Conservation (phyloP, 306 rosid genomes). For the Vigna nakashimae region DNA sequence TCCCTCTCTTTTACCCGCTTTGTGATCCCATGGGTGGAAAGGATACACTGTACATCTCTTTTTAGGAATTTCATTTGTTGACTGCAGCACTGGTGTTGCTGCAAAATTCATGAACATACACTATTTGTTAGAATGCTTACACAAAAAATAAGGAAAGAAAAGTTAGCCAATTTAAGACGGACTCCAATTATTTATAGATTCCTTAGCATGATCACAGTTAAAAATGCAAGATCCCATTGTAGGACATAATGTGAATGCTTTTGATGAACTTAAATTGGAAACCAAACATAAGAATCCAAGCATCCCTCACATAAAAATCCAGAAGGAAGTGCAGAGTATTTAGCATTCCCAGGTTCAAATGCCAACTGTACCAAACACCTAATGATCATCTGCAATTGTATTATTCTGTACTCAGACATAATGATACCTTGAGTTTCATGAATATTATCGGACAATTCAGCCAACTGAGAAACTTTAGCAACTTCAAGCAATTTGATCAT, state of each 20-base stretch:
- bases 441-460: slow-evolving; percentile 44
- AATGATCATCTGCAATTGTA: slow-evolving; percentile 19
- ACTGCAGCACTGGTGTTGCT: slow-evolving; percentile 25
- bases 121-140: slow-evolving; percentile 2
- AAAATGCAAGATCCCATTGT: slow-evolving; percentile 9
- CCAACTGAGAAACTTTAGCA: slow-evolving; percentile 55
- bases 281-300: slow-evolving; percentile 3
- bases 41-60: slow-evolving; percentile 55
- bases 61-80: slow-evolving; percentile 32
- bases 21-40: slow-evolving; percentile 52
- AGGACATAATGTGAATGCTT: no score
- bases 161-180: neutral
- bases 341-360: slow-evolving; percentile 2
- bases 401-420: slow-evolving; percentile 9
- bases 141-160: neutral
- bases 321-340: neutral
- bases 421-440: slow-evolving; percentile 46
- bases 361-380: neutral
- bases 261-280: neutral
- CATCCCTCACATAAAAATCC: neutral
- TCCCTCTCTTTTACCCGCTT: slow-evolving; percentile 43
- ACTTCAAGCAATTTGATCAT: slow-evolving; percentile 63
- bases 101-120: neutral
- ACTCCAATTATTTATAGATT: no score
- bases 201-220: neutral